phyloP scores from a whole-genome alignment of 345 rosid genomes.

The Cardamine occulta region DNA sequence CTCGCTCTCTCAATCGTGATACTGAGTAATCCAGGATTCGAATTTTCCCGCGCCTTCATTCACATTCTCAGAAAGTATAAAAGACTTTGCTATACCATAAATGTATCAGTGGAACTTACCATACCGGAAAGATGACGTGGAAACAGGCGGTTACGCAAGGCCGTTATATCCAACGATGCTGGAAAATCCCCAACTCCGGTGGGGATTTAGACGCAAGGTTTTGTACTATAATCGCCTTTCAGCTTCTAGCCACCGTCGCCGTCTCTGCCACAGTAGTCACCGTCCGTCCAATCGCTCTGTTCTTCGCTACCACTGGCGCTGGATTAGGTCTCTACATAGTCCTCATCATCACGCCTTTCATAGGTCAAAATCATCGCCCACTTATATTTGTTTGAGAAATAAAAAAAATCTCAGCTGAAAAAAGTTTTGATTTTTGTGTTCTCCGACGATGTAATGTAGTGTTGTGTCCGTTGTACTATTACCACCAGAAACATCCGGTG shows the following conservation, averaged over 20 bases:
- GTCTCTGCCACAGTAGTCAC: conserved; percentile 71
- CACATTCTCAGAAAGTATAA: background rate
- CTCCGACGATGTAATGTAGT: conserved; percentile 50
- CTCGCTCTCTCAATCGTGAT: background rate
- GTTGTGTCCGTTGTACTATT: conserved; percentile 75
- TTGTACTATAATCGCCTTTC: conserved; percentile 69
- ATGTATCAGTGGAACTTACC: conserved; percentile 58
- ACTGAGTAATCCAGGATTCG: background rate
- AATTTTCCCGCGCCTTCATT: background rate
- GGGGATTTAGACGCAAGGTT: conserved; percentile 79
- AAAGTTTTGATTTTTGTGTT: background rate
- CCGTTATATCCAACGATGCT: conserved; percentile 76
- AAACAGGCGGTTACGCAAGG: conserved; percentile 58
- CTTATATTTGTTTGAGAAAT: background rate
- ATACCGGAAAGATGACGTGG: conserved; percentile 62
- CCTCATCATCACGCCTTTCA: conserved; percentile 64
- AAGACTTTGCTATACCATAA: conserved; percentile 1
- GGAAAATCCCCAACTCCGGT: conserved; percentile 75
- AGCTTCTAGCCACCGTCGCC: conserved; percentile 68
- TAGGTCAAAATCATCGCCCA: conserved; percentile 46
- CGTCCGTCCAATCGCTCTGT: conserved; percentile 62
- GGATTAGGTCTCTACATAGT: conserved; percentile 70
- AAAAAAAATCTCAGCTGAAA: background rate
- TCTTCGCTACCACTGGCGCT: conserved; percentile 59
- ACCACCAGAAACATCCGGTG: conserved; percentile 82